These are phyloP conservation scores for Mycena capillaripes DNA, from an alignment of 768 basidiomycete genomes.

Conservation along the genomic window DNA sequence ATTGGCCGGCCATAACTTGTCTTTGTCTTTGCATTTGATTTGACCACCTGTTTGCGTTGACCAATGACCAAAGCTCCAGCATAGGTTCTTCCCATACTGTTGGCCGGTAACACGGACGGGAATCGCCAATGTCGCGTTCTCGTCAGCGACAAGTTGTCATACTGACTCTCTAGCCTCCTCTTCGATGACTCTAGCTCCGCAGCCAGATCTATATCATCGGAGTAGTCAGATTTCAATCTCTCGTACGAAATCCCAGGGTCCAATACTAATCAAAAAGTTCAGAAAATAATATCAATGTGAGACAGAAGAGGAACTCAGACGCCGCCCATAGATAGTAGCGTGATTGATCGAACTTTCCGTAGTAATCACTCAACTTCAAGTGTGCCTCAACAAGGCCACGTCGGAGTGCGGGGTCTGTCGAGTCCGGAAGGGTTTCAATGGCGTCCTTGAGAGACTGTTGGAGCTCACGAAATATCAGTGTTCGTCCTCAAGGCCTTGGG, in stretches of 20 bases:
- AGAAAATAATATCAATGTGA: background rate
- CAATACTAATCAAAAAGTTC: background rate
- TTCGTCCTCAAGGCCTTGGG: too few species aligned
- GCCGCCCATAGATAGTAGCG: constrained; percentile 9
- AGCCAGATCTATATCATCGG: background rate
- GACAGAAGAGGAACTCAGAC: background rate
- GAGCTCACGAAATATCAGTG: too few species aligned
- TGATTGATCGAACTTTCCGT: constrained; percentile 15
- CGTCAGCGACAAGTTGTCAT: background rate
- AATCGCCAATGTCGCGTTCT: too few species aligned
- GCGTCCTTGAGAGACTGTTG: too few species aligned
- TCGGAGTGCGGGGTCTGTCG: too few species aligned
- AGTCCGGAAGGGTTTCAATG: too few species aligned
- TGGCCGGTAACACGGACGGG: too few species aligned
- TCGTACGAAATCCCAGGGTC: constrained; percentile 16
- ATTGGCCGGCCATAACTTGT: too few species aligned
- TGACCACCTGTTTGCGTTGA: too few species aligned
- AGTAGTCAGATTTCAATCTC: background rate
- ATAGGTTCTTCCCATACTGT: too few species aligned
- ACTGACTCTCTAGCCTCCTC: background rate
- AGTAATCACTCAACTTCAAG: constrained; percentile 12
- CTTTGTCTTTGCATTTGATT: too few species aligned
- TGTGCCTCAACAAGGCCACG: background rate
- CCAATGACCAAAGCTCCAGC: too few species aligned
- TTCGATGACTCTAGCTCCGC: background rate